Conservation (phyloP, 139 green algal species). For the Closterium sp. region DNA sequence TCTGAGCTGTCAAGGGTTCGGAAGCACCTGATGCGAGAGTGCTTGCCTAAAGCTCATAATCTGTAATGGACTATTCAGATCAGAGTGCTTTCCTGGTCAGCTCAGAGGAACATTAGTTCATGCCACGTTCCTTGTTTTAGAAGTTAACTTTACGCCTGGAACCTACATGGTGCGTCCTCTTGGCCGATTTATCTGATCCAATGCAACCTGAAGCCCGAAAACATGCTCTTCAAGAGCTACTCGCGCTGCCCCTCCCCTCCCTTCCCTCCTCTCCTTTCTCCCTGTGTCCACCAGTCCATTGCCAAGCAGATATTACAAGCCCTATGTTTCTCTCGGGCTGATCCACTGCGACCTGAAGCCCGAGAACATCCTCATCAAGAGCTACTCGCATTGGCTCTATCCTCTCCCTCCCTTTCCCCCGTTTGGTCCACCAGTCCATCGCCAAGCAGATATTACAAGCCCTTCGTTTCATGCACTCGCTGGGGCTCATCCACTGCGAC, state of each 20-base stretch:
- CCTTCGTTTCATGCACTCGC: slow-evolving; percentile 85
- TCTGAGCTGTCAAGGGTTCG: neutral
- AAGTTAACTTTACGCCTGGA: no score
- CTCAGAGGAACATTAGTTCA: no score
- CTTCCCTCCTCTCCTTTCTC: neutral
- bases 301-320: slow-evolving; percentile 75
- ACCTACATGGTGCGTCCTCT: no score
- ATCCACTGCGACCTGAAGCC: slow-evolving; percentile 97
- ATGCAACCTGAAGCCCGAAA: no score
- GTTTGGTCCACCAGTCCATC: slow-evolving; percentile 65
- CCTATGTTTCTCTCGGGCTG: slow-evolving; percentile 84
- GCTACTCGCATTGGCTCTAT: neutral
- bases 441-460: slow-evolving; percentile 74
- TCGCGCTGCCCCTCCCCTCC: no score
- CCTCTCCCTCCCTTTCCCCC: neutral
- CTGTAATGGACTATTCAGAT: neutral
- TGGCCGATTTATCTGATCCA: no score
- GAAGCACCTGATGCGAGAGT: neutral
- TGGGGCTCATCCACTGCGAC: slow-evolving; percentile 91
- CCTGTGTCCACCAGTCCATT: slow-evolving; percentile 55
- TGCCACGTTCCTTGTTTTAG: no score
- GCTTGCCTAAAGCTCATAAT: neutral
- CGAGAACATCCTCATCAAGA: slow-evolving; percentile 65
- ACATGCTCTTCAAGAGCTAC: neutral
- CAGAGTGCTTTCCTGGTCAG: no score